A percentile compares a stretch with the other conserved stretches of the same genome.
Conservation (phyloP, 164 flowering plant genomes). For the Stephania japonica region DNA sequence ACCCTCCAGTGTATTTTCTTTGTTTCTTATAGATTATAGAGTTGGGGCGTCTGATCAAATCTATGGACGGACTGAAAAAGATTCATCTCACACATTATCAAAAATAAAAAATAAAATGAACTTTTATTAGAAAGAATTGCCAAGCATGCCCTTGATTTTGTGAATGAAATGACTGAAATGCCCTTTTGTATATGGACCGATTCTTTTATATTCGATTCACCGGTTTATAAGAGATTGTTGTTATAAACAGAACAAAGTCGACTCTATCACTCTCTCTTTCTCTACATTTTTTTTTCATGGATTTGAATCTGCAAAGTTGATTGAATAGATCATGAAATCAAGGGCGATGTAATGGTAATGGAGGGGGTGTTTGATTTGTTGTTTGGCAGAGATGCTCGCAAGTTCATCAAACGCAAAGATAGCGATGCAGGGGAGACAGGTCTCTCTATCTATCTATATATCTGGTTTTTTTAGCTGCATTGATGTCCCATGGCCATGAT, state of each 20-base stretch:
- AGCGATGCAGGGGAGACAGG: conserved; percentile 85
- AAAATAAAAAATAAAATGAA: too few relatives aligned
- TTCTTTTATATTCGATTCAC: neutral
- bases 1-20: too few relatives aligned
- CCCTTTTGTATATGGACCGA: too few relatives aligned
- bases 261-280: neutral
- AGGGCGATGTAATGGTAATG: conserved; percentile 22
- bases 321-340: too few relatives aligned
- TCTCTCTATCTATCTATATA: conserved; percentile 4
- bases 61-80: too few relatives aligned
- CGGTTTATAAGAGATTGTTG: neutral
- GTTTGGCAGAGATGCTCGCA: conserved; percentile 31
- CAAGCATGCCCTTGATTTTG: too few relatives aligned
- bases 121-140: too few relatives aligned
- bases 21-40: too few relatives aligned
- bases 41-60: too few relatives aligned
- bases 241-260: neutral
- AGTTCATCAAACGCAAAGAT: conserved; percentile 58
- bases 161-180: too few relatives aligned
- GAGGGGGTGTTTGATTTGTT: conserved; percentile 36
- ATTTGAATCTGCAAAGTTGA: neutral
- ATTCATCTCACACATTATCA: too few relatives aligned
- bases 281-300: neutral
- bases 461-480: neutral
- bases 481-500: too few relatives aligned